Evolutionary conservation across 2,329 filamentous ascomycete species (phyloP), one percentile per base, ranked within the genome.

Genomic region (Cladophialophora exuberans): DNA sequence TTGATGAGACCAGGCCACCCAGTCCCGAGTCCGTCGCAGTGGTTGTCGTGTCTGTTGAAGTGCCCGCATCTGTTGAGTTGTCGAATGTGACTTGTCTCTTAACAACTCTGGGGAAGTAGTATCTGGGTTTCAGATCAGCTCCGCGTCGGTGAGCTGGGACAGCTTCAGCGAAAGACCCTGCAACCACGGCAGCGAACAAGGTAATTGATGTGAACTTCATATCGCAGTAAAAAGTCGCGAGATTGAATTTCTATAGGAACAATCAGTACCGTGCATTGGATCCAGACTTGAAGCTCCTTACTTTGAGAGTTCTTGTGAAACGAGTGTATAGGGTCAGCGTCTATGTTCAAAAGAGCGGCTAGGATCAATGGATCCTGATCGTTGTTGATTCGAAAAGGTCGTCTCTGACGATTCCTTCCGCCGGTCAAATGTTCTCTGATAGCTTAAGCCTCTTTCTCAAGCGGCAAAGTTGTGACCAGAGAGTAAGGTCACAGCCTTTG

Each of bases 101-200:
- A 13, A 69, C 62, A 35, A 62, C 62, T 46, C 55, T 56, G 18
- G 64, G 67, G 44, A 66, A 63, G 49, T 68, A 67, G 46, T 66
- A 66, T 33, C 60, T 57, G 25, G 66, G 66, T 38, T 59, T 66
- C 30, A 59, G 35, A 15, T 62, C 59, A 13, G 47, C 45, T 26
- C 57, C 58, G 11, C 54, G 61, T 13, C 54, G 59, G 35, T 58
- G 42, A 18, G 62, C 64, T 25, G 66, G 66, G 30, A 65, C 64
- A 25, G 63, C 66, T 42, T 66, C 63, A 25, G 65, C 66, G 50
- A 67, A 53, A 31, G 65, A 61, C 33, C 63, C 48, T 22, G 66
- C 56, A 13, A 62, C 62, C 42, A 66, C 49, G 6, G 64, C 62
- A 31, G 65, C 61, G 39, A 65, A 59, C 36, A 68, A 45, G 13